Evolutionary conservation across 768 basidiomycete species (phyloP).

Genomic region (Chalciporus sphaerocephalus): DNA sequence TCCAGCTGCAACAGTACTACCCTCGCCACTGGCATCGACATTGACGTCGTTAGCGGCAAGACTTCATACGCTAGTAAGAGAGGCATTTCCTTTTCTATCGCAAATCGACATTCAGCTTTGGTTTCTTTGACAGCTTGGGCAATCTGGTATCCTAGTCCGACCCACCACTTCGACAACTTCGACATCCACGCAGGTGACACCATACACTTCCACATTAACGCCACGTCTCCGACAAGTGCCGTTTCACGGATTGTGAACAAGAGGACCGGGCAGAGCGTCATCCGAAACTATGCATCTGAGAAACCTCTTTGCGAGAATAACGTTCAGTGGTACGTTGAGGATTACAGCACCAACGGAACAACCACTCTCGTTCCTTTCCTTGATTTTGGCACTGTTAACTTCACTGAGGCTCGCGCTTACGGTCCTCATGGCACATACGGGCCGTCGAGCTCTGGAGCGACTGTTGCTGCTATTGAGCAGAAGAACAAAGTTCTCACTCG

Average conservation of each 20-base stretch:
- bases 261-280: background rate
- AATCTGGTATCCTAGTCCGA: background rate
- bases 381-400: background rate
- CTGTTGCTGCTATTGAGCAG: background rate
- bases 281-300: background rate
- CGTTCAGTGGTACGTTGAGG: background rate
- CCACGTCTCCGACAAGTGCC: background rate
- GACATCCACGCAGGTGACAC: background rate
- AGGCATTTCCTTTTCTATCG: background rate
- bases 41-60: background rate
- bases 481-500: background rate
- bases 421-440: background rate
- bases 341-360: background rate
- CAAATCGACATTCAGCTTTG: background rate
- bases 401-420: background rate
- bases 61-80: background rate
- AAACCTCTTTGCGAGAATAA: background rate
- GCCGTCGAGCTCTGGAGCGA: background rate
- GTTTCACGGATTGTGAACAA: background rate
- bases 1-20: background rate
- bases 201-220: background rate
- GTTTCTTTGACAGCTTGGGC: background rate
- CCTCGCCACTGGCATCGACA: background rate
- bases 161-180: background rate
- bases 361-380: background rate